A percentile compares a stretch with the other conserved stretches of the same genome.
Evolutionary conservation across 331 rosid species (phyloP).

Genomic region (Malus hybrid): DNA sequence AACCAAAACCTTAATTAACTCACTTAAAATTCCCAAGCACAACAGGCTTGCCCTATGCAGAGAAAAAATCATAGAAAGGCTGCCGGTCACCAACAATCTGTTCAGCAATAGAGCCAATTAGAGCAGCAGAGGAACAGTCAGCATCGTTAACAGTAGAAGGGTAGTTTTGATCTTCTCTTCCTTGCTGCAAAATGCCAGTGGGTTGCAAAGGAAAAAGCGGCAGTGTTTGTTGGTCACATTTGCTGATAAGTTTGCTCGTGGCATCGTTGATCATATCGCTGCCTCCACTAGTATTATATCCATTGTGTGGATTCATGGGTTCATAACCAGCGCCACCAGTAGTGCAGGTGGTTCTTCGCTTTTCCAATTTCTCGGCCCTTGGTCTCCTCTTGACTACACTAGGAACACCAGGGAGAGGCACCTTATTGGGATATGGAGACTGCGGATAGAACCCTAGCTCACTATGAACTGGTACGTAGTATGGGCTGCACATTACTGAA

Average conservation of each 20-base stretch:
- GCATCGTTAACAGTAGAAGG: not conserved
- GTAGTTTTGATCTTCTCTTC: constrained; percentile 3
- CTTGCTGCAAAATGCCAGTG: constrained; percentile 52
- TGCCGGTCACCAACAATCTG: constrained; percentile 8
- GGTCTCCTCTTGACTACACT: constrained; percentile 29
- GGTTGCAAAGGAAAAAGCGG: constrained; percentile 69
- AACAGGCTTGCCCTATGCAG: constrained; percentile 6
- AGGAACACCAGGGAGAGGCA: constrained; percentile 27
- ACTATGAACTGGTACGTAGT: constrained; percentile 32
- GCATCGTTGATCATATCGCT: not conserved
- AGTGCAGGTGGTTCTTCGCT: constrained; percentile 9
- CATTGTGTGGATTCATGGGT: not conserved
- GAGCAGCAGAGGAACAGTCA: constrained; percentile 7
- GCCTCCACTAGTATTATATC: constrained; percentile 11
- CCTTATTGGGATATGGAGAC: constrained; percentile 13
- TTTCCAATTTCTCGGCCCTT: constrained; percentile 14
- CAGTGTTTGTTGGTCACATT: constrained; percentile 35
- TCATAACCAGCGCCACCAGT: constrained; percentile 2
- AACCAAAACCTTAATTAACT: not conserved
- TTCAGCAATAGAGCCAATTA: constrained; percentile 11
- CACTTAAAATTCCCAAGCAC: not conserved
- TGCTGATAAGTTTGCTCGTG: not conserved
- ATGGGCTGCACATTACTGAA: constrained; percentile 52
- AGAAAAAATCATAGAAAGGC: constrained; percentile 53
- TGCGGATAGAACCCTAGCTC: constrained; percentile 41